phyloP scores from a whole-genome alignment of 306 rosid species.

The Glycine tomentella region DNA sequence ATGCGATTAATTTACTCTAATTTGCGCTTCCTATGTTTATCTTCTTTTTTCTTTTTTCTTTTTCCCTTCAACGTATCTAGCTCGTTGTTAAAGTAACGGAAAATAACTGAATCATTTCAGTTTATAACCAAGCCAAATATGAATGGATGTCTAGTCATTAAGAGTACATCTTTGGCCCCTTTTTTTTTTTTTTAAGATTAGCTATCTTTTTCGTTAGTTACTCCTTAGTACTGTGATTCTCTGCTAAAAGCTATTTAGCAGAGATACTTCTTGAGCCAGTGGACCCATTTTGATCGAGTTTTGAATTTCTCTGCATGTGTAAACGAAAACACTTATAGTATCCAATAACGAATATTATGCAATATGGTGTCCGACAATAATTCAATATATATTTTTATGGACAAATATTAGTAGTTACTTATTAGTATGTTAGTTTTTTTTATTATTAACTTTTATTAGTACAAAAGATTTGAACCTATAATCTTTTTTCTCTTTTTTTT shows the following conservation, averaged over 20 bases:
- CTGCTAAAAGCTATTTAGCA: conserved; percentile 22
- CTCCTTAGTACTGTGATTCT: conserved; percentile 23
- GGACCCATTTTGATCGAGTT: conserved; percentile 1
- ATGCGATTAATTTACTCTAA: conserved; percentile 6
- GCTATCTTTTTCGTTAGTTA: conserved; percentile 22
- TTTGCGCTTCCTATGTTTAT: not conserved
- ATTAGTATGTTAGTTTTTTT: no score
- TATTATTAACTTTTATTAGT: no score
- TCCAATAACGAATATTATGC: conserved; percentile 10
- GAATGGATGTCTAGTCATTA: conserved; percentile 29
- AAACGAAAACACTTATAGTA: not conserved
- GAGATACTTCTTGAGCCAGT: conserved; percentile 21
- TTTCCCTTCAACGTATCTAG: not conserved
- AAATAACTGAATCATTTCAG: conserved; percentile 8
- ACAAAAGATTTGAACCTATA: no score
- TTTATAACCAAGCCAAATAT: not conserved
- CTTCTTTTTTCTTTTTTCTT: not conserved
- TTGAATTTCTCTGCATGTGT: conserved; percentile 12
- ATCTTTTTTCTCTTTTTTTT: no score
- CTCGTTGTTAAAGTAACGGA: conserved; percentile 7
- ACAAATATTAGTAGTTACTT: no score
- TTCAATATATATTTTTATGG: not conserved
- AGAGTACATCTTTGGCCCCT: not conserved
- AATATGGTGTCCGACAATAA: not conserved
- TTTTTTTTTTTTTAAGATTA: not conserved